These are phyloP conservation scores for Trametes cubensis DNA, from an alignment of 768 basidiomycete genomes.

Conservation along the genomic window DNA sequence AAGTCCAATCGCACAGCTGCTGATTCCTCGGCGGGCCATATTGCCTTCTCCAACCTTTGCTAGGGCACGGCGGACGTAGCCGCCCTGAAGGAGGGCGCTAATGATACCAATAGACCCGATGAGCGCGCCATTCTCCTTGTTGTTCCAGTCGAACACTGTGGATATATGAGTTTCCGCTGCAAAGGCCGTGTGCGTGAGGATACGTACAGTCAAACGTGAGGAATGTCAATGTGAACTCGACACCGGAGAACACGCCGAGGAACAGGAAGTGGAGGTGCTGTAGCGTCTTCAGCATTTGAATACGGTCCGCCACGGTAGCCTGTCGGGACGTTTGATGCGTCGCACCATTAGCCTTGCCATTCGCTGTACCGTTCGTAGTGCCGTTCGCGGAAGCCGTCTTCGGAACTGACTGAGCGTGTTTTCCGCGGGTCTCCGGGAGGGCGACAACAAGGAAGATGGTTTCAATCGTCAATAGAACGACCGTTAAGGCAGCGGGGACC, in stretches of 20 bases:
- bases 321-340: slow-evolving; percentile 16
- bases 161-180: neutral
- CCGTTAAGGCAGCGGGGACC: slow-evolving; percentile 81
- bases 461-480: slow-evolving; percentile 77
- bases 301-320: slow-evolving; percentile 48
- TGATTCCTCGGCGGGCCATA: slow-evolving; percentile 83
- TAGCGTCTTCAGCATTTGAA: slow-evolving; percentile 59
- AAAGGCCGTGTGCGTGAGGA: neutral
- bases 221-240: slow-evolving; percentile 97
- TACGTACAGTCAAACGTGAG: slow-evolving; percentile 79
- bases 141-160: slow-evolving; percentile 86
- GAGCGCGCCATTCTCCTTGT: slow-evolving; percentile 83
- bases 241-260: slow-evolving; percentile 88
- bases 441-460: slow-evolving; percentile 73
- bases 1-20: slow-evolving; percentile 72
- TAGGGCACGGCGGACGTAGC: slow-evolving; percentile 85
- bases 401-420: slow-evolving; percentile 29
- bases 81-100: slow-evolving; percentile 88
- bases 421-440: slow-evolving; percentile 86
- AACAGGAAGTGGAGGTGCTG: slow-evolving; percentile 82
- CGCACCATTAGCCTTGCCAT: slow-evolving; percentile 27
- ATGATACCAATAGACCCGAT: slow-evolving; percentile 89
- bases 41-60: slow-evolving; percentile 75
- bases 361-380: slow-evolving; percentile 26
- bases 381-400: slow-evolving; percentile 30